A percentile compares a stretch with the other conserved stretches of the same genome.
These are phyloP conservation scores for Geotrichum europaeum DNA, from an alignment of 1,139 yeast genomes.

Conservation along the genomic window DNA sequence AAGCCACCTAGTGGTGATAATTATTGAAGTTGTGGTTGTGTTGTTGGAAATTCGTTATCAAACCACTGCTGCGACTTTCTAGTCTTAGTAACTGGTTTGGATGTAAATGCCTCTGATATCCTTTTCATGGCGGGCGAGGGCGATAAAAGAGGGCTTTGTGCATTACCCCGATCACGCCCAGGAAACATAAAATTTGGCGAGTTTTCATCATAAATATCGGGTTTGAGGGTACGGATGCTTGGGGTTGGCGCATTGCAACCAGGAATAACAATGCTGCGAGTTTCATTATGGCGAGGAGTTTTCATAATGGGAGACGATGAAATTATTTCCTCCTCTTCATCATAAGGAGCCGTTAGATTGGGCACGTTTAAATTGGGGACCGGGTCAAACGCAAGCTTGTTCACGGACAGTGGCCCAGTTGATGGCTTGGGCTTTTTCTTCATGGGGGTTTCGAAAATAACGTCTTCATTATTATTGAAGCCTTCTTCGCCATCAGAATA, in stretches of 20 bases:
- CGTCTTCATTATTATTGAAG: neutral
- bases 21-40: conserved; percentile 4
- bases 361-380: neutral
- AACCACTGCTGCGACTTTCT: conserved; percentile 15
- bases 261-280: neutral
- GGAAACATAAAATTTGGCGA: conserved; percentile 6
- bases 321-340: conserved; percentile 6
- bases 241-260: neutral
- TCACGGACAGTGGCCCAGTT: neutral
- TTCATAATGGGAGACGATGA: conserved; percentile 8
- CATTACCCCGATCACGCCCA: neutral
- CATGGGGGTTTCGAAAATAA: conserved; percentile 13
- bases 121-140: neutral
- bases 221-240: neutral
- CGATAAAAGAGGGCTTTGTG: neutral
- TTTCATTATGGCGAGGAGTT: conserved; percentile 6
- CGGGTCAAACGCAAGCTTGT: neutral
- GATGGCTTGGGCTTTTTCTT: conserved; percentile 5
- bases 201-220: conserved; percentile 11
- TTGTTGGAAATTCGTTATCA: conserved; percentile 13
- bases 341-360: neutral
- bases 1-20: neutral
- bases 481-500: conserved; percentile 10
- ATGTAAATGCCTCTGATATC: neutral
- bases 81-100: neutral